phyloP scores from a whole-genome alignment of 768 basidiomycete genomes.

The Paxillus ammoniavirescens region DNA sequence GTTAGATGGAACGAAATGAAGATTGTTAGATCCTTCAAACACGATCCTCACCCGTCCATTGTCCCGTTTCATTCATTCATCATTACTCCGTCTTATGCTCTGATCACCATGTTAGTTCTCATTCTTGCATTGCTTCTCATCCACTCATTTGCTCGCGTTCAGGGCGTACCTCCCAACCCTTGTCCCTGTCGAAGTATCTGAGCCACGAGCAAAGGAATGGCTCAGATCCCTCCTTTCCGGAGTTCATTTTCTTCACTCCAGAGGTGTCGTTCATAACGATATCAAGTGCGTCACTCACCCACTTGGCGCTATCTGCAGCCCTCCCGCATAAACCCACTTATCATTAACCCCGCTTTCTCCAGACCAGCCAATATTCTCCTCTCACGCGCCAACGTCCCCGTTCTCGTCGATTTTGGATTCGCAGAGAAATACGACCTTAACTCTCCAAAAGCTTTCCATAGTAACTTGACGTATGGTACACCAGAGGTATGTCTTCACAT shows the following conservation, averaged over 20 bases:
- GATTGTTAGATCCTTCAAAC: slow-evolving; percentile 81
- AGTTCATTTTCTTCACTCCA: slow-evolving; percentile 78
- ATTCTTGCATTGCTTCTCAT: slow-evolving; percentile 4
- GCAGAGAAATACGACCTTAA: slow-evolving; percentile 79
- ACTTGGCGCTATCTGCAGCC: neutral
- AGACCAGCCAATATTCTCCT: slow-evolving; percentile 95
- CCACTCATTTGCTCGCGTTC: slow-evolving; percentile 9
- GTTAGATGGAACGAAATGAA: slow-evolving; percentile 98
- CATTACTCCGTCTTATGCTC: slow-evolving; percentile 85
- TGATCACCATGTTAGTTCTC: slow-evolving; percentile 82
- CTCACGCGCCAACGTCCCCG: slow-evolving; percentile 71
- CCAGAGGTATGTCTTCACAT: slow-evolving; percentile 62
- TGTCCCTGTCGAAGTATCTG: slow-evolving; percentile 85
- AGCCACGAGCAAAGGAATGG: slow-evolving; percentile 75
- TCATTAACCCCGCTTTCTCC: neutral
- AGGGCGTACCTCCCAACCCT: slow-evolving; percentile 88
- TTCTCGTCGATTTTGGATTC: slow-evolving; percentile 96
- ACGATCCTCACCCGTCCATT: slow-evolving; percentile 87
- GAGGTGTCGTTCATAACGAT: slow-evolving; percentile 89
- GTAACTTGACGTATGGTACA: slow-evolving; percentile 85
- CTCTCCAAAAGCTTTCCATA: slow-evolving; percentile 69
- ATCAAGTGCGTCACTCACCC: slow-evolving; percentile 67
- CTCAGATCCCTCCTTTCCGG: slow-evolving; percentile 80
- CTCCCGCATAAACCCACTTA: neutral
- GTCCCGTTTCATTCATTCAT: slow-evolving; percentile 94